These are phyloP conservation scores for Aspergillus oerlinghausenensis DNA, from an alignment of 2,329 filamentous ascomycete species.

Conservation along the genomic window DNA sequence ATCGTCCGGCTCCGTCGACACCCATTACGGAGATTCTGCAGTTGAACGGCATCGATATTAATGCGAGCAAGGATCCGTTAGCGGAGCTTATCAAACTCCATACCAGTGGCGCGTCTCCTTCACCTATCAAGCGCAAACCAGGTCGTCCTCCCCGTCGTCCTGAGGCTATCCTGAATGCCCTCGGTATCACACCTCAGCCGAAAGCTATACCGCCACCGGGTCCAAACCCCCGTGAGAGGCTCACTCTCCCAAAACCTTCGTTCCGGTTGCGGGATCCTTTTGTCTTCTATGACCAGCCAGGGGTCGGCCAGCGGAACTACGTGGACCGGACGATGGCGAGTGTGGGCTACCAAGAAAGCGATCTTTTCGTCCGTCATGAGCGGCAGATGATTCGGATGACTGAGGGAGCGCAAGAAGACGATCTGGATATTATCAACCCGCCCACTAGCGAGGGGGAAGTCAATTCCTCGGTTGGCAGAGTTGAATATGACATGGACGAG, in stretches of 20 bases:
- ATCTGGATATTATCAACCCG: constrained; percentile 53
- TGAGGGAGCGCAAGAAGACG: constrained; percentile 60
- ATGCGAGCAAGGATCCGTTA: constrained; percentile 31
- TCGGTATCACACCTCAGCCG: constrained; percentile 56
- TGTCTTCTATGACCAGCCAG: constrained; percentile 66
- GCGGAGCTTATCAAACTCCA: constrained; percentile 40
- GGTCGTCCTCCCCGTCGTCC: constrained; percentile 62
- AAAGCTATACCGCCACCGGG: constrained; percentile 46
- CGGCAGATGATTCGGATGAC: constrained; percentile 62
- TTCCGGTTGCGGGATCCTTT: constrained; percentile 47
- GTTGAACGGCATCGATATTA: constrained; percentile 23
- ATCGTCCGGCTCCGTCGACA: constrained; percentile 59
- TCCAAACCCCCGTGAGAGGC: constrained; percentile 46
- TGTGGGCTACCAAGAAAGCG: constrained; percentile 92
- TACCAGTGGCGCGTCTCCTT: constrained; percentile 31
- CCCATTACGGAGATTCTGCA: constrained; percentile 34
- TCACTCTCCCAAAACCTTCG: constrained; percentile 47
- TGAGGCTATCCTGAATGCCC: constrained; percentile 57
- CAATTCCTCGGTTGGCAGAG: constrained; percentile 63
- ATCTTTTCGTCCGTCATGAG: constrained; percentile 76
- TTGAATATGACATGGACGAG: constrained; percentile 99
- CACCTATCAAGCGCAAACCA: constrained; percentile 54
- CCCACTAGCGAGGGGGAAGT: constrained; percentile 58
- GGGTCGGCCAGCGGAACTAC: constrained; percentile 79
- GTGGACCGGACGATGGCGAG: constrained; percentile 96